Conservation (phyloP, 495 filamentous ascomycete species). For the Penicillium macrosclerotiorum region DNA sequence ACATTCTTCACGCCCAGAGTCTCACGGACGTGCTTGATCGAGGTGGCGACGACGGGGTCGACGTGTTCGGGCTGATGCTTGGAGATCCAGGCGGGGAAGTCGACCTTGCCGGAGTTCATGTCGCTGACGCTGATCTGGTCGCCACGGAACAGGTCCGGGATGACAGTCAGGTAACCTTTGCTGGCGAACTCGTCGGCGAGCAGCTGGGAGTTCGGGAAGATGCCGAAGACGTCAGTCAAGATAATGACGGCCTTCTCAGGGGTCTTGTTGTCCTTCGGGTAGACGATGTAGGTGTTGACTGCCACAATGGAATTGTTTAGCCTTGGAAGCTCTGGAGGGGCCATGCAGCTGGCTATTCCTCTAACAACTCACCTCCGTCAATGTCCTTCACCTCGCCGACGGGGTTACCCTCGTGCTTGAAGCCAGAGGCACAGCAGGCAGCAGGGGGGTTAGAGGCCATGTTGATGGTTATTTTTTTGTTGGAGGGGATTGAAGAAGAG, state of each 20-base stretch:
- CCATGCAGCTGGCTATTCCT: slow-evolving; percentile 30
- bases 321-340: slow-evolving; percentile 36
- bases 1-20: slow-evolving; percentile 63
- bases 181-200: slow-evolving; percentile 81
- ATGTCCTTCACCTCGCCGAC: slow-evolving; percentile 42
- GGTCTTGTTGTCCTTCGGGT: slow-evolving; percentile 41
- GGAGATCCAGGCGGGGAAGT: slow-evolving; percentile 58
- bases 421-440: slow-evolving; percentile 56
- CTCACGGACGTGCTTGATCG: slow-evolving; percentile 58
- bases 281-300: slow-evolving; percentile 44
- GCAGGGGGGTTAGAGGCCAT: slow-evolving; percentile 60
- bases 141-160: slow-evolving; percentile 77
- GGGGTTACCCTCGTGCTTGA: slow-evolving; percentile 47
- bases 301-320: not conserved
- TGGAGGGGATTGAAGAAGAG: not conserved
- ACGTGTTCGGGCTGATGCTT: slow-evolving; percentile 58
- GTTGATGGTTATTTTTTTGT: slow-evolving; percentile 21
- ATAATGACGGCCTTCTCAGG: slow-evolving; percentile 43
- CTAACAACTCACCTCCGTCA: slow-evolving; percentile 31
- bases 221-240: slow-evolving; percentile 67
- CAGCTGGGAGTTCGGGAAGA: slow-evolving; percentile 76
- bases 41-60: slow-evolving; percentile 61
- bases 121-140: slow-evolving; percentile 55
- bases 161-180: slow-evolving; percentile 73
- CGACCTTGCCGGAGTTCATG: slow-evolving; percentile 56